Percentiles rank a stretch among this genome's conserved stretches.
Conservation (phyloP, 768 basidiomycete species). For the Auriculariales sp. region DNA sequence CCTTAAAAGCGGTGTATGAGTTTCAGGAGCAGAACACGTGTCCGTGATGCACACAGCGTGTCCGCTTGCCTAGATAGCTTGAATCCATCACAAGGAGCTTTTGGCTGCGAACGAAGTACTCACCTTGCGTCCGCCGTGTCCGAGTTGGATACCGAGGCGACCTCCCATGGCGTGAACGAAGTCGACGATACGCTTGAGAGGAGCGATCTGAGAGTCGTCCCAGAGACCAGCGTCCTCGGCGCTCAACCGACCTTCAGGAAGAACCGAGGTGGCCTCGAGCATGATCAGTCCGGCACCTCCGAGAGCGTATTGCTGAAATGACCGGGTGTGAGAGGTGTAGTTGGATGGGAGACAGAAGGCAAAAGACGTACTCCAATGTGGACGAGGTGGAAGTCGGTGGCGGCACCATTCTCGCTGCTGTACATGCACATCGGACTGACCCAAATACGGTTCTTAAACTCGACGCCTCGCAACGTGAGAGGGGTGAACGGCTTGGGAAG, state of each 20-base stretch:
- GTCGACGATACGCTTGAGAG: slow-evolving; percentile 54
- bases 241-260: slow-evolving; percentile 63
- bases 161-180: slow-evolving; percentile 59
- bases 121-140: slow-evolving; percentile 64
- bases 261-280: slow-evolving; percentile 60
- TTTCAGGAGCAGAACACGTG: too few relatives aligned
- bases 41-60: too few relatives aligned
- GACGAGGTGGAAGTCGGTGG: slow-evolving; percentile 77
- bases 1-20: too few relatives aligned
- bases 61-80: too few relatives aligned
- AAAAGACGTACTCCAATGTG: slow-evolving; percentile 42
- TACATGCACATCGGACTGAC: slow-evolving; percentile 77
- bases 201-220: slow-evolving; percentile 59
- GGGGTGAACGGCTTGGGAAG: slow-evolving; percentile 52
- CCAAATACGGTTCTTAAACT: slow-evolving; percentile 65
- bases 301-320: slow-evolving; percentile 40
- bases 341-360: neutral
- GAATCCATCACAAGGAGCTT: too few relatives aligned
- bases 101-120: too few relatives aligned
- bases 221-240: slow-evolving; percentile 61
- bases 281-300: slow-evolving; percentile 57
- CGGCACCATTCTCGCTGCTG: slow-evolving; percentile 55
- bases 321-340: neutral
- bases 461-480: slow-evolving; percentile 39
- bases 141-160: slow-evolving; percentile 64